These are phyloP conservation scores for Fusarium pseudocircinatum DNA, from an alignment of 2,329 filamentous ascomycete species.

Conservation along the genomic window DNA sequence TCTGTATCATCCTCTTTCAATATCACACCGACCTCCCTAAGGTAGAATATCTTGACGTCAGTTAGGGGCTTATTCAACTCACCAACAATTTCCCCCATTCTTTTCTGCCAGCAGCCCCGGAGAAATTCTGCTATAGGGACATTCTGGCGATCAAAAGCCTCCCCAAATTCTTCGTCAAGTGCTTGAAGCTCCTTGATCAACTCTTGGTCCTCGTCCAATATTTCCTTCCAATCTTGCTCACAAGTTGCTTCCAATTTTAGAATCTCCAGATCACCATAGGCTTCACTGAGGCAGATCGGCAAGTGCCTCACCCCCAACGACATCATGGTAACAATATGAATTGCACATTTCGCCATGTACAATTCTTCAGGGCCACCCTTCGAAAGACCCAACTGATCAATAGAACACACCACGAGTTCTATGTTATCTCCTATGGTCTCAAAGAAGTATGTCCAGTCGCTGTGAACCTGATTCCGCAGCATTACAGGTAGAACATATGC, in stretches of 20 bases:
- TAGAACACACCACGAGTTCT: background rate
- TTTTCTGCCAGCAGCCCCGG: fast-evolving
- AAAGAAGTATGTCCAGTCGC: too few relatives aligned
- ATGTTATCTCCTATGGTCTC: background rate
- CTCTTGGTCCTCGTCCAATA: background rate
- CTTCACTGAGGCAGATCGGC: background rate
- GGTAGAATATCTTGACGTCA: too few relatives aligned
- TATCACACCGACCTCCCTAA: too few relatives aligned
- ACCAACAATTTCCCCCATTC: too few relatives aligned
- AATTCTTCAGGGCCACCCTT: fast-evolving
- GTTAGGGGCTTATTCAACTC: too few relatives aligned
- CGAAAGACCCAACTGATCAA: background rate
- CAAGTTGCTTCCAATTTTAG: too few relatives aligned
- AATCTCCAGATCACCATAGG: too few relatives aligned
- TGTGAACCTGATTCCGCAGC: fast-evolving
- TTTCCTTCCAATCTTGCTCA: background rate
- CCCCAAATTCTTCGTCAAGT: background rate
- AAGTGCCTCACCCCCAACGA: background rate
- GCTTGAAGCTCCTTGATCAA: background rate
- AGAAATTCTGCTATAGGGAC: background rate
- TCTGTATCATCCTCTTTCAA: fast-evolving
- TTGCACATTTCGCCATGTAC: background rate
- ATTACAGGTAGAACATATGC: background rate
- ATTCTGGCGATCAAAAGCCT: fast-evolving
- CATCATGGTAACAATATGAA: background rate